phyloP scores from a whole-genome alignment of 2,329 filamentous ascomycete species.

The Emydomyces testavorans region DNA sequence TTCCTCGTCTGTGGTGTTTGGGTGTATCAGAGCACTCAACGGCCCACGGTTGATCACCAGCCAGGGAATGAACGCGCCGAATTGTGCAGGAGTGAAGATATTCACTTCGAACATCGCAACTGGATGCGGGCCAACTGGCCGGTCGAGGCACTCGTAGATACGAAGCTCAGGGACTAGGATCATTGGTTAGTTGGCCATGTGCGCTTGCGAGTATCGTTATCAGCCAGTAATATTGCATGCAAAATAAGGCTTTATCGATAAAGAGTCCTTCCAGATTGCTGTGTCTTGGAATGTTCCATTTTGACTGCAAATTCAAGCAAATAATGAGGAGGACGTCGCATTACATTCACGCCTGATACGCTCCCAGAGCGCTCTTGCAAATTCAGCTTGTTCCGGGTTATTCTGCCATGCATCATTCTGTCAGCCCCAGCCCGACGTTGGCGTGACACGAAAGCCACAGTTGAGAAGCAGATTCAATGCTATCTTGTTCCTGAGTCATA shows the following conservation, averaged over 20 bases:
- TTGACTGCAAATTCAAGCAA: background rate
- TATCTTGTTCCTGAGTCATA: slow-evolving; percentile 12
- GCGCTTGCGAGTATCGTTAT: background rate
- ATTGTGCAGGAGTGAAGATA: slow-evolving; percentile 71
- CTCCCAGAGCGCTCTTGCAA: slow-evolving; percentile 62
- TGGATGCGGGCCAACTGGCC: slow-evolving; percentile 60
- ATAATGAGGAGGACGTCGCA: slow-evolving; percentile 16
- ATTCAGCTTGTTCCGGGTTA: slow-evolving; percentile 51
- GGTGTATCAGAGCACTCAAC: slow-evolving; percentile 67
- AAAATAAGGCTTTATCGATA: background rate
- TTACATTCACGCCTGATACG: slow-evolving; percentile 69
- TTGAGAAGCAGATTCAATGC: background rate
- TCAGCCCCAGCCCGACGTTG: background rate
- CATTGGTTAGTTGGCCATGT: background rate
- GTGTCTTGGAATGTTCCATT: background rate
- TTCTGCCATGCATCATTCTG: slow-evolving; percentile 27
- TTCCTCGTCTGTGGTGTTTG: slow-evolving; percentile 55
- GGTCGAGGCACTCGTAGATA: slow-evolving; percentile 67
- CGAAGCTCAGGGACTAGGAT: slow-evolving; percentile 65
- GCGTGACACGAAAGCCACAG: background rate
- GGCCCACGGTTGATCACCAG: slow-evolving; percentile 70
- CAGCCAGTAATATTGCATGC: background rate
- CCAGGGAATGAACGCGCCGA: slow-evolving; percentile 82
- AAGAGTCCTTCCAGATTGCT: background rate
- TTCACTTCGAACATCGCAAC: slow-evolving; percentile 90